Conservation (phyloP, 78 protist species). For the Polysphondylium violaceum region DNA sequence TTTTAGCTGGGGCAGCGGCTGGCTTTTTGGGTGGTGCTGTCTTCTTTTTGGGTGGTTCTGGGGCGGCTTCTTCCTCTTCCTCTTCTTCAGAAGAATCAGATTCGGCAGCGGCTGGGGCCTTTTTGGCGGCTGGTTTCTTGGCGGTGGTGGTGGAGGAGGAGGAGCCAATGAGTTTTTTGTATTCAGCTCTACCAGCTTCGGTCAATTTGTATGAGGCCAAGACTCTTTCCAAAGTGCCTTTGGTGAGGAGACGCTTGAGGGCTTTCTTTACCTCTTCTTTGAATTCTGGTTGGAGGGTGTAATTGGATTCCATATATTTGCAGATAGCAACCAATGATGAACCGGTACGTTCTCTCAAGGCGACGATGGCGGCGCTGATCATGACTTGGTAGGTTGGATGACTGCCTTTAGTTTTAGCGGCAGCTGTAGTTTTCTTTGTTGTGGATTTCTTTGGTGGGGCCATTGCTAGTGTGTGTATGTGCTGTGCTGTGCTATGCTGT, state of each 20-base stretch:
- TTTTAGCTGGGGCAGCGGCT: slow-evolving; percentile 9
- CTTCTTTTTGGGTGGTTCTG: background rate
- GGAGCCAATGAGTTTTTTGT: background rate
- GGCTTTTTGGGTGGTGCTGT: background rate
- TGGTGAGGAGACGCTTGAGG: slow-evolving; percentile 5
- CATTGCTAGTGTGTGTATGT: too few species aligned
- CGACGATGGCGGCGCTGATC: slow-evolving; percentile 36
- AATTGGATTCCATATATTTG: slow-evolving; percentile 44
- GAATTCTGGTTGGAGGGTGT: slow-evolving; percentile 11
- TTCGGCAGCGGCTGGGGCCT: slow-evolving; percentile 4
- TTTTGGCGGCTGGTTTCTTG: background rate
- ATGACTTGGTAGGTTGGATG: slow-evolving; percentile 55
- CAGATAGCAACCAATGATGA: slow-evolving; percentile 46
- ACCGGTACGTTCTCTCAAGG: slow-evolving; percentile 27
- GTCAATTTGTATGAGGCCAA: slow-evolving; percentile 43
- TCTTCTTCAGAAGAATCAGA: background rate
- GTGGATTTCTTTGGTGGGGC: too few species aligned
- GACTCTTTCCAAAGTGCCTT: slow-evolving; percentile 5
- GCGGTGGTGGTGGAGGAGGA: background rate
- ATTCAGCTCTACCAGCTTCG: background rate
- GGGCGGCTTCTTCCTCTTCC: background rate
- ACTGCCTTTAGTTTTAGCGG: slow-evolving; percentile 2
- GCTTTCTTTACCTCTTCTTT: slow-evolving; percentile 2
- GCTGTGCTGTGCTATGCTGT: too few species aligned
- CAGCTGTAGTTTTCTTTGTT: background rate